Evolutionary conservation across 495 filamentous ascomycete species (phyloP).

Genomic region (Neurospora sp.): DNA sequence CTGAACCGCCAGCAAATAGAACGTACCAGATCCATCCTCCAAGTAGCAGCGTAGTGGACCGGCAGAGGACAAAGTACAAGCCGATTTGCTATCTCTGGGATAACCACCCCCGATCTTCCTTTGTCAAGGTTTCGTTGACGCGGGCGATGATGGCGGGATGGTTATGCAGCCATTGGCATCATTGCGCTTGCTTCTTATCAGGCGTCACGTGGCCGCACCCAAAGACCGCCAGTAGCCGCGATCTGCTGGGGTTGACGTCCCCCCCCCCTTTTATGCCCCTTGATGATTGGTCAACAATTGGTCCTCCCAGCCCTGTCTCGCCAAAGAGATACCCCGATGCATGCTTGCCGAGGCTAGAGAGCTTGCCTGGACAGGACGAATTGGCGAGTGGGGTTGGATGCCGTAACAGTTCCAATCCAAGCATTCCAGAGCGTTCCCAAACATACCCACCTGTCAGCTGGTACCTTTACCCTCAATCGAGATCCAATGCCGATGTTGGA

Average conservation of each 20-base stretch:
- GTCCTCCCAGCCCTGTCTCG: not conserved
- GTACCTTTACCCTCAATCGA: not conserved
- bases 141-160: constrained; percentile 22
- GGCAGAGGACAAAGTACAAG: not conserved
- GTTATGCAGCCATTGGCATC: not conserved
- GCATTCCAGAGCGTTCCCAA: not conserved
- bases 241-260: constrained; percentile 4
- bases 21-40: constrained; percentile 9
- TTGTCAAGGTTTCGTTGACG: constrained; percentile 20
- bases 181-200: constrained; percentile 15
- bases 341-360: constrained; percentile 5
- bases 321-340: not conserved
- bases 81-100: constrained; percentile 8
- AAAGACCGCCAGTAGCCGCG: constrained; percentile 25
- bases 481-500: not conserved
- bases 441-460: not conserved
- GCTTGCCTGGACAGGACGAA: not conserved
- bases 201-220: constrained; percentile 13
- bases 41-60: not conserved
- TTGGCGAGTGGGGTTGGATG: not conserved
- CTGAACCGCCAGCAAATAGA: not conserved
- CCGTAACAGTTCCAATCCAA: not conserved
- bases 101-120: constrained; percentile 2
- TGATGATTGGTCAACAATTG: constrained; percentile 4
- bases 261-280: not conserved